A percentile compares a stretch with the other conserved stretches of the same genome.
Conservation (phyloP, 345 rosid species). For the Reutealis trisperma region DNA sequence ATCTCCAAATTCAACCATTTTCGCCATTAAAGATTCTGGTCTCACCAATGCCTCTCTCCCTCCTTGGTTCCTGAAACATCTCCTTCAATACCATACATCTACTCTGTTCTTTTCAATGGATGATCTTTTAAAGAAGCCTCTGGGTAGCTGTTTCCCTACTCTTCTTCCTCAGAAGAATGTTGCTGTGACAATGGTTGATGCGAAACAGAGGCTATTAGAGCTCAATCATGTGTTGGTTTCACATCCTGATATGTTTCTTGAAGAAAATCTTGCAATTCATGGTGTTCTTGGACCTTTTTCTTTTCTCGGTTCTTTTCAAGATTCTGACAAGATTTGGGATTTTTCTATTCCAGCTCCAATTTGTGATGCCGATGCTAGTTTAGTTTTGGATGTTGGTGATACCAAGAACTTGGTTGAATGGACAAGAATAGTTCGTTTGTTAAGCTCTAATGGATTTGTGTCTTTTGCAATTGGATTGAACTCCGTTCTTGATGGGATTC, state of each 20-base stretch:
- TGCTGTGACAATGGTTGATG: slow-evolving; percentile 43
- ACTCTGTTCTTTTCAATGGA: slow-evolving; percentile 52
- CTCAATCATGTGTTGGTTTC: slow-evolving; percentile 59
- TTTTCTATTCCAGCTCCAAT: slow-evolving; percentile 31
- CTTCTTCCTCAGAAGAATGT: slow-evolving; percentile 50
- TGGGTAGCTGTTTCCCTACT: slow-evolving; percentile 61
- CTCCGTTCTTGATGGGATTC: slow-evolving; percentile 61
- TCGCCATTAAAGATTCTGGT: slow-evolving; percentile 68
- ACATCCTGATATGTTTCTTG: slow-evolving; percentile 71
- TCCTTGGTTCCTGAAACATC: slow-evolving; percentile 56
- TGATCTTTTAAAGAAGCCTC: slow-evolving; percentile 48
- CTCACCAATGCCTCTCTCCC: slow-evolving; percentile 47
- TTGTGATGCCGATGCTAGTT: slow-evolving; percentile 33
- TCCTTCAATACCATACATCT: slow-evolving; percentile 70
- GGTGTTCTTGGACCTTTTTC: slow-evolving; percentile 68
- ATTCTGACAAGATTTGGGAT: slow-evolving; percentile 29
- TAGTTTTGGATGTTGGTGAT: slow-evolving; percentile 25
- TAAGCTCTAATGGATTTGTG: slow-evolving; percentile 69
- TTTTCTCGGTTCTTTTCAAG: slow-evolving; percentile 27
- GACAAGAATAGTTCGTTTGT: slow-evolving; percentile 51
- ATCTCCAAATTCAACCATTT: slow-evolving; percentile 63
- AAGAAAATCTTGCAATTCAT: slow-evolving; percentile 58
- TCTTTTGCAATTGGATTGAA: slow-evolving; percentile 74
- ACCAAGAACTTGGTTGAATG: slow-evolving; percentile 48
- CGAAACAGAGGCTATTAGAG: slow-evolving; percentile 38